Evolutionary conservation across 2,329 filamentous ascomycete genomes (phyloP).

Genomic region (Ceratocystis huliohia): DNA sequence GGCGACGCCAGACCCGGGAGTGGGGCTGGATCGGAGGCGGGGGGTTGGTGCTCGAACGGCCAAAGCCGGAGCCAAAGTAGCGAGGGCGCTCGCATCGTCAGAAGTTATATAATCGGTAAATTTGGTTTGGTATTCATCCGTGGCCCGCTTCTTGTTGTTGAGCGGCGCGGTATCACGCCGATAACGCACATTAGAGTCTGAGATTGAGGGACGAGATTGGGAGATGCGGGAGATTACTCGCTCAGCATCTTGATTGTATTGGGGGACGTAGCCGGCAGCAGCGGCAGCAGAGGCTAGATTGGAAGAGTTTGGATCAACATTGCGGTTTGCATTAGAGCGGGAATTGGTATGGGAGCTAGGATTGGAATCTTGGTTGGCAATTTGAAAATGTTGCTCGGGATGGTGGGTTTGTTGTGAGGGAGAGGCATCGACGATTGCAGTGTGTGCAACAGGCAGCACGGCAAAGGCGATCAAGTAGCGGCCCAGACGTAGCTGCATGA

Average conservation of each 20-base stretch:
- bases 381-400: slow-evolving; percentile 8
- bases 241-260: slow-evolving; percentile 9
- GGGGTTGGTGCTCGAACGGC: slow-evolving; percentile 89
- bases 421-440: slow-evolving; percentile 19
- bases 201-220: slow-evolving; percentile 11
- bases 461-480: slow-evolving; percentile 20
- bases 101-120: slow-evolving; percentile 30
- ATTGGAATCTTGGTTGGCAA: not conserved
- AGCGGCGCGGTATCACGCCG: slow-evolving; percentile 9
- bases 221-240: slow-evolving; percentile 14
- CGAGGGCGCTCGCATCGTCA: slow-evolving; percentile 84
- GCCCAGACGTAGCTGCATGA: slow-evolving; percentile 20
- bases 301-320: not conserved
- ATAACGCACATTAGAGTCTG: slow-evolving; percentile 11
- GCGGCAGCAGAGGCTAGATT: slow-evolving; percentile 15
- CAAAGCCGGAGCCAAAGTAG: slow-evolving; percentile 92
- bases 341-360: not conserved
- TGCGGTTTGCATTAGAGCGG: not conserved
- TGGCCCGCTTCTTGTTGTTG: slow-evolving; percentile 26
- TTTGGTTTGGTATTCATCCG: slow-evolving; percentile 27
- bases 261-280: slow-evolving; percentile 19
- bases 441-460: slow-evolving; percentile 20
- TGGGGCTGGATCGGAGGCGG: slow-evolving; percentile 43
- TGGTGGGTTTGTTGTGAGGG: slow-evolving; percentile 18
- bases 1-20: slow-evolving; percentile 51